phyloP scores from a whole-genome alignment of 1,139 yeast genomes.

The Scheffersomyces illinoinensis region DNA sequence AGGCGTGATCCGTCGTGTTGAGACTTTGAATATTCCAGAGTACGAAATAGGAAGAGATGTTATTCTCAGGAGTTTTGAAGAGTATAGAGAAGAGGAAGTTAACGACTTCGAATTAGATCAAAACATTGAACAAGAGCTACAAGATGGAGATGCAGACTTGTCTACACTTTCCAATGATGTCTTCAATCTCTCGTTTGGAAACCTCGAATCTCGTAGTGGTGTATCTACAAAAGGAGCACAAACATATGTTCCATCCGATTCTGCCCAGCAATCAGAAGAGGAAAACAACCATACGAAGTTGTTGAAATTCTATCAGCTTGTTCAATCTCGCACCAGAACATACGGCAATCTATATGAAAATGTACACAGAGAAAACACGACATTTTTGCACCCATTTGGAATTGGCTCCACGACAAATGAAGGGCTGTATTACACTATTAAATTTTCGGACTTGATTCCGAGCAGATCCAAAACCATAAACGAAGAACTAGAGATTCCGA shows the following conservation, averaged over 20 bases:
- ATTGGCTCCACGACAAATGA: not conserved
- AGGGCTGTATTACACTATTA: slow-evolving; percentile 7
- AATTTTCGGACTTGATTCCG: slow-evolving; percentile 21
- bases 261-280: not conserved
- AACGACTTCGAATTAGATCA: not conserved
- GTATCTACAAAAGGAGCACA: not conserved
- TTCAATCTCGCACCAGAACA: not conserved
- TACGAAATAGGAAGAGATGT: slow-evolving; percentile 8
- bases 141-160: not conserved
- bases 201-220: slow-evolving; percentile 4
- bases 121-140: not conserved
- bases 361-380: not conserved
- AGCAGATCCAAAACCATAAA: slow-evolving; percentile 1
- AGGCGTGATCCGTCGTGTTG: slow-evolving; percentile 2
- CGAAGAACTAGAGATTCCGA: slow-evolving; percentile 8
- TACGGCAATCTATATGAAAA: not conserved
- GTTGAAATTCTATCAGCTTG: not conserved
- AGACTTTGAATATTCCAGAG: slow-evolving; percentile 6
- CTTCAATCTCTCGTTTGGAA: slow-evolving; percentile 12
- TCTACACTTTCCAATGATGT: slow-evolving; percentile 6
- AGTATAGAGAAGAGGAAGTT: not conserved
- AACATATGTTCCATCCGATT: not conserved
- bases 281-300: not conserved
- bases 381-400: not conserved
- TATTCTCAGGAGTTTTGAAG: not conserved